Conservation (phyloP, 306 rosid genomes). For the Quillaja saponaria region DNA sequence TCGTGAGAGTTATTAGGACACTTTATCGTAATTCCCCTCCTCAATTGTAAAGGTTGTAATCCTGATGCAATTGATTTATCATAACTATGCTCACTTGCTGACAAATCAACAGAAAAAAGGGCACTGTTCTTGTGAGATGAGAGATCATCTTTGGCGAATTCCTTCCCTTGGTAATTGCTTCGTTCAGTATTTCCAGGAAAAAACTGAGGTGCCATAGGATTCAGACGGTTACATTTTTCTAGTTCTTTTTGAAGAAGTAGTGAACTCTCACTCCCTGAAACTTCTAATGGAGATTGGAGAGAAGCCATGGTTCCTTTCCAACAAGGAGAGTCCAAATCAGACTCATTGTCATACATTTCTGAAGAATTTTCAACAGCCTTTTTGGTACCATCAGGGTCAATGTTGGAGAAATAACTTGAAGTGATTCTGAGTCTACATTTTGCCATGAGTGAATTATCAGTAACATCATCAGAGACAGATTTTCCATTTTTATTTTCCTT, state of each 20-base stretch:
- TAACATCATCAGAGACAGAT: too few species aligned
- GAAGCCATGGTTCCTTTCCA: constrained; percentile 20
- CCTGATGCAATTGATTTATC: constrained; percentile 29
- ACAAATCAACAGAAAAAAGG: constrained; percentile 33
- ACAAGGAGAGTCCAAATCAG: too few species aligned
- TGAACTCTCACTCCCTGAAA: constrained; percentile 33
- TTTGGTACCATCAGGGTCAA: too few species aligned
- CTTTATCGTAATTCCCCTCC: constrained; percentile 32
- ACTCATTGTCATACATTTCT: too few species aligned
- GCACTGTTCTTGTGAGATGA: constrained; percentile 33
- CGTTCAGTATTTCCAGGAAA: constrained; percentile 48
- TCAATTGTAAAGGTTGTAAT: constrained; percentile 29
- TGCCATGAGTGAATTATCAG: too few species aligned
- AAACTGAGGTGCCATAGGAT: constrained; percentile 67
- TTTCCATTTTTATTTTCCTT: too few species aligned
- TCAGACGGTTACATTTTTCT: constrained; percentile 48
- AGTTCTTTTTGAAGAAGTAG: constrained; percentile 33
- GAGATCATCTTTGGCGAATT: constrained; percentile 35
- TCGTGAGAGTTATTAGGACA: constrained; percentile 32
- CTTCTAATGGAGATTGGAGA: constrained; percentile 33
- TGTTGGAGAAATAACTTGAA: too few species aligned
- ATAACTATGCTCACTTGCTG: constrained; percentile 35
- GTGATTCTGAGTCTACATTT: too few species aligned
- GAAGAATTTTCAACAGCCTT: constrained; percentile 1
- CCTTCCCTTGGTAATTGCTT: constrained; percentile 9